Conservation (phyloP, 2,329 filamentous ascomycete genomes). For the Pseudopyricularia cyperi region DNA sequence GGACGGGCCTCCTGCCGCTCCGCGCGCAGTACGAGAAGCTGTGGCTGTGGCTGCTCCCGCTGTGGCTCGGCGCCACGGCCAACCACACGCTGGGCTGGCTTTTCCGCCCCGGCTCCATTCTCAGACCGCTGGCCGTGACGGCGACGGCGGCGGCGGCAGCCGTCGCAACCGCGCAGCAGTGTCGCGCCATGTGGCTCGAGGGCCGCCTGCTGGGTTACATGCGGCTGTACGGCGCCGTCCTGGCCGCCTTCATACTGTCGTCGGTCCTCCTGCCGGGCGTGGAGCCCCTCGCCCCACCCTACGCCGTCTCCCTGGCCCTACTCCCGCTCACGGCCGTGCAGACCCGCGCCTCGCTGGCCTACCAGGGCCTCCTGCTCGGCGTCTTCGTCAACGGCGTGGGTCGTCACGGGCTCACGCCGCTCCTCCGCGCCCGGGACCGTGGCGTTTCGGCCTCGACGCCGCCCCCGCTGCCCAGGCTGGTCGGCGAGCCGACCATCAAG, state of each 20-base stretch:
- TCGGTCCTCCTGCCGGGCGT: constrained; percentile 49
- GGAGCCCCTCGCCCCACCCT: constrained; percentile 61
- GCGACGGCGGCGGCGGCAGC: constrained; percentile 57
- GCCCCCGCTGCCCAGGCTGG: constrained; percentile 27
- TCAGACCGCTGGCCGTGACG: constrained; percentile 57
- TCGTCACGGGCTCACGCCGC: constrained; percentile 61
- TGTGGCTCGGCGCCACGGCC: constrained; percentile 60
- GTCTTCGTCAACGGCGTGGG: constrained; percentile 69
- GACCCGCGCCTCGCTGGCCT: constrained; percentile 53
- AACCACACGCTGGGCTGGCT: constrained; percentile 68
- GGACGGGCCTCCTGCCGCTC: constrained; percentile 16
- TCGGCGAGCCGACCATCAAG: constrained; percentile 19
- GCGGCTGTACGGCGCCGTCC: constrained; percentile 40
- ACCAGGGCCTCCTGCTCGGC: constrained; percentile 60
- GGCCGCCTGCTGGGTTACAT: constrained; percentile 54
- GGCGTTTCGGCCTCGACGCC: too few relatives aligned
- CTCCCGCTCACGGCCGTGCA: constrained; percentile 61
- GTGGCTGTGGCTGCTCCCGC: constrained; percentile 54
- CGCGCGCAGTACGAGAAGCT: constrained; percentile 57
- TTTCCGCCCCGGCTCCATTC: constrained; percentile 54
- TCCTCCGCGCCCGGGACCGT: constrained; percentile 46
- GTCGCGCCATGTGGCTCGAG: constrained; percentile 54
- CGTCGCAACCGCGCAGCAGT: constrained; percentile 50
- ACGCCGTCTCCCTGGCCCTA: constrained; percentile 57
- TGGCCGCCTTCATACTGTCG: constrained; percentile 30